Evolutionary conservation across 495 filamentous ascomycete genomes (phyloP).

Genomic region (Ramalina intermedia): DNA sequence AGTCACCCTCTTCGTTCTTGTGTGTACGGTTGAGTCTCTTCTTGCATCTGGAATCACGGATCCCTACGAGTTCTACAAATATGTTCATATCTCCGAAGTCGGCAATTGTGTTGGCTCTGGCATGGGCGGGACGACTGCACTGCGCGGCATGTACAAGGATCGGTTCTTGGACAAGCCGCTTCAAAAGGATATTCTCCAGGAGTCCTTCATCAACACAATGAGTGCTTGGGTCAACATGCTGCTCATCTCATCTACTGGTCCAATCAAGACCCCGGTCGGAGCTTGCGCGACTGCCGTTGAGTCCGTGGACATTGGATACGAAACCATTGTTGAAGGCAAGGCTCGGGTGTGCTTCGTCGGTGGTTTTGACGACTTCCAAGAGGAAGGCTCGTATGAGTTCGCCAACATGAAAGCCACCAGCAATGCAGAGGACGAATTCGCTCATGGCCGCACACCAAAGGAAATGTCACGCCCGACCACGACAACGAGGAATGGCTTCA

Average conservation of each 20-base stretch:
- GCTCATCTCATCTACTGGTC: conserved; percentile 87
- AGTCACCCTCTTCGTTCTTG: conserved; percentile 85
- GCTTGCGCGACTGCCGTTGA: conserved; percentile 96
- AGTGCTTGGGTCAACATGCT: conserved; percentile 99
- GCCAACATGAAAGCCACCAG: conserved; percentile 99
- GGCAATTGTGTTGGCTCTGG: conserved; percentile 98
- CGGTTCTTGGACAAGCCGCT: conserved; percentile 93
- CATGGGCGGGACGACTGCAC: conserved; percentile 82
- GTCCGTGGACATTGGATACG: conserved; percentile 92
- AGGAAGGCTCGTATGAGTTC: conserved; percentile 98
- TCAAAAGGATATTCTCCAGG: conserved; percentile 97
- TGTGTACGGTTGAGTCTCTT: conserved; percentile 82
- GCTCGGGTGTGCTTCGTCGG: conserved; percentile 93
- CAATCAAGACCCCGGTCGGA: conserved; percentile 96
- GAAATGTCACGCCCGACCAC: conserved; percentile 98
- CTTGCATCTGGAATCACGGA: conserved; percentile 94
- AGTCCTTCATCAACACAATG: conserved; percentile 99
- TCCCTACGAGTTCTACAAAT: conserved; percentile 99
- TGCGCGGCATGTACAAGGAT: conserved; percentile 97
- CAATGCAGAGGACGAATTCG: conserved; percentile 91
- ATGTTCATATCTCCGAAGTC: conserved; percentile 94
- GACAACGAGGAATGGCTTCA: conserved; percentile 92
- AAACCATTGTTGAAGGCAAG: conserved; percentile 96
- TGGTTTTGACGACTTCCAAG: conserved; percentile 98
- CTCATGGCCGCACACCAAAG: conserved; percentile 81